Evolutionary conservation across 163 green algal genomes (phyloP).

Genomic region (Chlorella variabilis): DNA sequence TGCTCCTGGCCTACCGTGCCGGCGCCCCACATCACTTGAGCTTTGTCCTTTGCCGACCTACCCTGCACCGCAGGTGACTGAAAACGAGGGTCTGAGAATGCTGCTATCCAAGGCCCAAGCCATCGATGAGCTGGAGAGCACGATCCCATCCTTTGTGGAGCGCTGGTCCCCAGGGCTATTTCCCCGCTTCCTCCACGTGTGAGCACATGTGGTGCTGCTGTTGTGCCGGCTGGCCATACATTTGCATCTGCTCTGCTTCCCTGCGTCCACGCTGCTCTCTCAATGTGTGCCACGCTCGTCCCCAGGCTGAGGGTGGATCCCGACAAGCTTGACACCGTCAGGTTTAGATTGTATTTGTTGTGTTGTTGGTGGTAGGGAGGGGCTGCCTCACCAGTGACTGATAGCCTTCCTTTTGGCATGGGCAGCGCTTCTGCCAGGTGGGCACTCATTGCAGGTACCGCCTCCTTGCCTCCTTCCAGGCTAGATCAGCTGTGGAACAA

Average conservation of each 20-base stretch:
- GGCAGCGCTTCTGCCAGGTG: too few species aligned
- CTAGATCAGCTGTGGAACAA: constrained; percentile 20
- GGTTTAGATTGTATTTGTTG: neutral
- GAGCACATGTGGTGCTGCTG: too few species aligned
- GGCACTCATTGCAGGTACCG: too few species aligned
- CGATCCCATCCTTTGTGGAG: constrained; percentile 56
- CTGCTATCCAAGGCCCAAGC: constrained; percentile 62
- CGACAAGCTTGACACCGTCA: constrained; percentile 36
- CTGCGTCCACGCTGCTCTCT: too few species aligned
- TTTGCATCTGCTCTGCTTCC: too few species aligned
- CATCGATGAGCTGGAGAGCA: constrained; percentile 87
- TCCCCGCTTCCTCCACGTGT: constrained; percentile 39
- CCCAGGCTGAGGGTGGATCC: constrained; percentile 36
- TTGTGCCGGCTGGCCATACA: too few species aligned
- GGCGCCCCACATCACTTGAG: too few species aligned
- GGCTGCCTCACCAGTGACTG: neutral
- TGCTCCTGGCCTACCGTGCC: neutral
- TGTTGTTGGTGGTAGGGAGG: neutral
- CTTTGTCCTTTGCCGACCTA: neutral
- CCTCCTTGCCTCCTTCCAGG: too few species aligned
- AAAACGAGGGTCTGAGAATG: constrained; percentile 62
- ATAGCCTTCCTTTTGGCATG: neutral
- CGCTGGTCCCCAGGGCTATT: constrained; percentile 18
- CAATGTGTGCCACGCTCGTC: too few species aligned
- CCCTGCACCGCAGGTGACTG: constrained; percentile 38